These are phyloP conservation scores for Hortiboletus flavorubellus DNA, from an alignment of 768 basidiomycete genomes.

Conservation along the genomic window DNA sequence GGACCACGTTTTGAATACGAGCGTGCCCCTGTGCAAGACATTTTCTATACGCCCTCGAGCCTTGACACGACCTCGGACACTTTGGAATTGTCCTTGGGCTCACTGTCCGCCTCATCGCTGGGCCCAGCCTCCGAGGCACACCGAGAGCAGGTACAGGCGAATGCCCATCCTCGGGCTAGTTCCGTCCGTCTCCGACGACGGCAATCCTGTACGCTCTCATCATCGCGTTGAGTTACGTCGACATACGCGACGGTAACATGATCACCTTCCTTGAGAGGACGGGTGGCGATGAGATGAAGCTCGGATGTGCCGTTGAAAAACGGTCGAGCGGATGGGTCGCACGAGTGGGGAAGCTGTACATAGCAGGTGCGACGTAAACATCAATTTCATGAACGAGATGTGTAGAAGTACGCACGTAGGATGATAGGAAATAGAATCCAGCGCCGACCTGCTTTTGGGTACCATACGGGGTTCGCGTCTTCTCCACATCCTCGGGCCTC, in stretches of 20 bases:
- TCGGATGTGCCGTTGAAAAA: slow-evolving; percentile 69
- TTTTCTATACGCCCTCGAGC: slow-evolving; percentile 26
- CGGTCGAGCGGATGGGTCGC: slow-evolving; percentile 62
- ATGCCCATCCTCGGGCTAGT: slow-evolving; percentile 78
- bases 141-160: slow-evolving; percentile 68
- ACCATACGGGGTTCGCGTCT: slow-evolving; percentile 73
- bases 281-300: slow-evolving; percentile 64
- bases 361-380: background rate
- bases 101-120: slow-evolving; percentile 28
- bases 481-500: slow-evolving; percentile 69
- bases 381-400: background rate
- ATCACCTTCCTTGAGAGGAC: slow-evolving; percentile 70
- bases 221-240: slow-evolving; percentile 55
- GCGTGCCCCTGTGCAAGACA: background rate
- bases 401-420: slow-evolving; percentile 48
- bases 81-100: slow-evolving; percentile 51
- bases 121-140: slow-evolving; percentile 54
- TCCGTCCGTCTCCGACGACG: slow-evolving; percentile 66
- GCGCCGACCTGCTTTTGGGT: slow-evolving; percentile 73
- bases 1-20: background rate
- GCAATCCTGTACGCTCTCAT: slow-evolving; percentile 52
- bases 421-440: slow-evolving; percentile 72
- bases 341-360: slow-evolving; percentile 64
- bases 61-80: slow-evolving; percentile 37
- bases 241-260: slow-evolving; percentile 75